These are phyloP conservation scores for Waltiozyma sp. DNA, from an alignment of 1,139 yeast genomes.

Conservation along the genomic window DNA sequence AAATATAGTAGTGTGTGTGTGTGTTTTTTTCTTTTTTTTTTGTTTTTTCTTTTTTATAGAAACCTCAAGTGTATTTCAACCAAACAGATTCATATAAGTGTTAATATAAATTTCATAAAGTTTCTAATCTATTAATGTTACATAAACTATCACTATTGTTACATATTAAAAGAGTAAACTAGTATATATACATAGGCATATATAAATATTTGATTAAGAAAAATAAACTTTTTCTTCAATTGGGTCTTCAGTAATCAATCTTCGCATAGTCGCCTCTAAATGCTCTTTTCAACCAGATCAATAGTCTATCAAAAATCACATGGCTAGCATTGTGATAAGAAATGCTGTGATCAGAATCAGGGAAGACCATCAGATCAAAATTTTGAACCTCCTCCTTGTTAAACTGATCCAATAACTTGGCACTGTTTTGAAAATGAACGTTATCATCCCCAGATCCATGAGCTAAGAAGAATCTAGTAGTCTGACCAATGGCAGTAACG, in stretches of 20 bases:
- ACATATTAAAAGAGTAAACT: too few relatives aligned
- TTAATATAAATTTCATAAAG: too few relatives aligned
- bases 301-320: conserved; percentile 54
- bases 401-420: conserved; percentile 51
- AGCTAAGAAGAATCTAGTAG: conserved; percentile 52
- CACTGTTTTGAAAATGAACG: conserved; percentile 66
- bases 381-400: conserved; percentile 51
- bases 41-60: too few relatives aligned
- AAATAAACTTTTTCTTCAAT: too few relatives aligned
- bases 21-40: too few relatives aligned
- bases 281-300: conserved; percentile 47
- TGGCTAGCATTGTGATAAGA: conserved; percentile 58
- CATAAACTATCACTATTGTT: too few relatives aligned
- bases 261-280: conserved; percentile 31
- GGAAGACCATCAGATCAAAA: conserved; percentile 65
- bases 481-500: conserved; percentile 32
- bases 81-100: too few relatives aligned
- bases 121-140: too few relatives aligned
- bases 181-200: too few relatives aligned
- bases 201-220: too few relatives aligned
- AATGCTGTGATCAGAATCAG: conserved; percentile 69
- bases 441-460: conserved; percentile 82
- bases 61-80: too few relatives aligned
- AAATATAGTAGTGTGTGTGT: too few relatives aligned
- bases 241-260: background rate